Base-by-base conservation (phyloP, 2,329 filamentous ascomycete genomes). In the Xylaria sp. region DNA sequence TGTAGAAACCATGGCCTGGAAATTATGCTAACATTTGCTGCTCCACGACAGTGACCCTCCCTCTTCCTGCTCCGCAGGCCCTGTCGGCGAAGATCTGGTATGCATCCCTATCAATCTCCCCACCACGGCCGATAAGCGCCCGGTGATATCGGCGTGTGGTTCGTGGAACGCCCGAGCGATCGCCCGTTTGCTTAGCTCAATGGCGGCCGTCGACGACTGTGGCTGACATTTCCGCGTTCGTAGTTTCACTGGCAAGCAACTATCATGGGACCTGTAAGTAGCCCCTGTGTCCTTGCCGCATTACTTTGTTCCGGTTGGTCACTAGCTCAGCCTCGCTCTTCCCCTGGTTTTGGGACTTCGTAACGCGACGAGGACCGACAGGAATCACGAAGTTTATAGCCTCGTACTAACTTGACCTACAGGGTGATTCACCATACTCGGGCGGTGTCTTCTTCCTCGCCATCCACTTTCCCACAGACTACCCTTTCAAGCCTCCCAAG, bases 221-320 rank as follows among this genome's bases (percentile, higher is more conserved):
- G 69, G 68, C 81, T 84, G 72, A 84, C 75, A 60, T 36, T 42
- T 69, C 58, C 56, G 53, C 66, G 68, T 2, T 44, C n/a, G 20
- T 77, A 99, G 95, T 99, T 99, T 81, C 96, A 98, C 90, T 99
- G 96, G 96, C 96, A 99, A 91, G 96, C 96, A 79, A 99, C 96
- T 62, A 99, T 99, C 82, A 99, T 99, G 96, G 96, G 96, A 84
- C 96, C 96, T 81, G 93, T 97, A 90, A 90, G 93, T 90, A 56
- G 4, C n/a, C 46, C 28, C 44, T 46, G 2, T 38, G 4, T 17
- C 20, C 31, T 31, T 7, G 76, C 67, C 70, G 78, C 75, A 74
- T 72, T 15, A 57, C 54, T 33, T 49, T 36, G 7, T 57, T 51
- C 38, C 20, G 20, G 11, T 40, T 31, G 26, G 28, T 53, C 17